Conservation (phyloP, 2,329 filamentous ascomycete species). For the Aspergillus tubingensis region DNA sequence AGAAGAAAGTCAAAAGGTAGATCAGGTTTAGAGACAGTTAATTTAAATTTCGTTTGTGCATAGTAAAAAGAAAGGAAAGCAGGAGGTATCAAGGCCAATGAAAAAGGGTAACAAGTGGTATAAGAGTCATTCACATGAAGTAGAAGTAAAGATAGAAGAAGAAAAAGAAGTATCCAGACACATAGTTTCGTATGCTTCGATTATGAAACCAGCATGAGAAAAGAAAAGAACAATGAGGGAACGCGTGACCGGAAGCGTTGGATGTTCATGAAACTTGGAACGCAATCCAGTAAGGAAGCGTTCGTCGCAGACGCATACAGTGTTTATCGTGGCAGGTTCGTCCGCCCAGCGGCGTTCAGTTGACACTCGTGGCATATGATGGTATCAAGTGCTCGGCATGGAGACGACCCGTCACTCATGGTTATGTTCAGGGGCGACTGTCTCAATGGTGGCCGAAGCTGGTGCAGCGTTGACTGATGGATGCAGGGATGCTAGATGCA, state of each 20-base stretch:
- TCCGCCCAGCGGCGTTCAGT: slow-evolving; percentile 15
- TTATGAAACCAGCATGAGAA: not conserved
- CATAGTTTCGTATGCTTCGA: not conserved
- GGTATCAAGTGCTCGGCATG: not conserved
- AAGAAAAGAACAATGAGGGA: not conserved
- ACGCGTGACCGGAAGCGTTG: not conserved
- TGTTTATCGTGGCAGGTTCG: slow-evolving; percentile 13
- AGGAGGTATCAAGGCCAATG: not conserved
- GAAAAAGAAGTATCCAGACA: not conserved
- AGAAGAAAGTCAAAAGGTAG: not conserved
- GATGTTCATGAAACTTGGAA: not conserved
- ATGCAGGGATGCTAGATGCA: slow-evolving; percentile 33
- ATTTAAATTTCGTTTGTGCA: not conserved
- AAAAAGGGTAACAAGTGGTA: not conserved
- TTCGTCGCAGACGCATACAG: slow-evolving; percentile 25
- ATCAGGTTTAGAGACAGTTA: not conserved
- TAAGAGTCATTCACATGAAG: slow-evolving; percentile 16
- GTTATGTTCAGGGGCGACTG: not conserved
- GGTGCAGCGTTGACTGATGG: slow-evolving; percentile 46
- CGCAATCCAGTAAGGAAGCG: not conserved
- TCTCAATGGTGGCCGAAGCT: slow-evolving; percentile 20
- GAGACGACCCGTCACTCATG: not conserved
- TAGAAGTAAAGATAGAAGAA: not conserved
- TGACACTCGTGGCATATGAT: slow-evolving; percentile 7
- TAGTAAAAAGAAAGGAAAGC: not conserved